Conservation (phyloP, 352 stramenopile species). For the Hyaloperonospora arabidopsidis region DNA sequence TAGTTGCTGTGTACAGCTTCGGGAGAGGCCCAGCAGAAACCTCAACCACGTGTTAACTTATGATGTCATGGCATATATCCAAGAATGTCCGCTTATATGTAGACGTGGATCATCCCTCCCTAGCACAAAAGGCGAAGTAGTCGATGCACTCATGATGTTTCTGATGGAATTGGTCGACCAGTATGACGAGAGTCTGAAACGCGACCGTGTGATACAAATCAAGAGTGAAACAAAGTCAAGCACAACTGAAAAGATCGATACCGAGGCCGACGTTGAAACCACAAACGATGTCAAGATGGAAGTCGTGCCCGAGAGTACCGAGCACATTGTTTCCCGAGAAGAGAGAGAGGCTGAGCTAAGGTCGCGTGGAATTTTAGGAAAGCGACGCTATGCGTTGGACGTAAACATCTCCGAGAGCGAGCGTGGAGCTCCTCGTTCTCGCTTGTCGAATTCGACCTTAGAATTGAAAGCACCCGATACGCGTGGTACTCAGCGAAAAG, state of each 20-base stretch:
- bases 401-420: constrained; percentile 13
- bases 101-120: constrained; percentile 19
- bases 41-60: constrained; percentile 15
- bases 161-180: constrained; percentile 31
- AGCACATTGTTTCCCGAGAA: background rate
- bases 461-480: constrained; percentile 9
- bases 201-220: constrained; percentile 11
- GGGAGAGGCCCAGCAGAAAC: constrained; percentile 15
- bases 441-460: constrained; percentile 17
- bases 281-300: constrained; percentile 1
- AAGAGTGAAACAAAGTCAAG: constrained; percentile 8
- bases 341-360: constrained; percentile 16
- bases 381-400: constrained; percentile 28
- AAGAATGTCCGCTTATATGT: constrained; percentile 32
- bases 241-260: constrained; percentile 3
- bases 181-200: constrained; percentile 27
- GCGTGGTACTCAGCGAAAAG: constrained; percentile 4
- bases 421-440: constrained; percentile 20
- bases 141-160: constrained; percentile 38
- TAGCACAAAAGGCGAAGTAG: constrained; percentile 33
- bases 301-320: constrained; percentile 1
- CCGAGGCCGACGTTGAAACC: constrained; percentile 1
- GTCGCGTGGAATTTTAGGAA: constrained; percentile 24
- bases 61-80: constrained; percentile 34
- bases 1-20: constrained; percentile 17